Base-by-base conservation (phyloP, 2,329 filamentous ascomycete species). In the Neospermospora avenae region DNA sequence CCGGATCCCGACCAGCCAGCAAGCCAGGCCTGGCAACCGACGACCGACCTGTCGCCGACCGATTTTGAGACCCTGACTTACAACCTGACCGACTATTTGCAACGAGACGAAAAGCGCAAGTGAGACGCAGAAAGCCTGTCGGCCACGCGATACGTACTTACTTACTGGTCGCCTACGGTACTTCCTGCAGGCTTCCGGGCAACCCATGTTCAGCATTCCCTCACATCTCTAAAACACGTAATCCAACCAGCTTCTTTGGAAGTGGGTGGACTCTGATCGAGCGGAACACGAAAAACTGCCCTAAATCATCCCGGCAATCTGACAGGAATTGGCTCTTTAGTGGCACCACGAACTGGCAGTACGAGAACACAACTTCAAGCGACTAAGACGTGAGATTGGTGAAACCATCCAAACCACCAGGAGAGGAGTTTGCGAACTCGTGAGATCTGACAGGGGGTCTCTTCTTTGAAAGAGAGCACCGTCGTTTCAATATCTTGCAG, bases 131-230 rank as follows among this genome's bases (percentile, higher is more conserved):
- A 20, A 52, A 24, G 41, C 20, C 51, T 54, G 44, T 59, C 25
- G 37, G 58, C 58, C 63, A 64, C 66, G 58, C 63, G 62, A 58
- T 57, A 52, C 46, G 28, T 62, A 58, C 34, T 41, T 51, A 56
- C 55, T 57, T 20, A 44, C 49, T 35, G 56, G 55, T 65, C 56
- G 49, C 57, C 68, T 68, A 66, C 28, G 5, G 28, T 31, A 31
- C 65, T 66, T 55, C 54, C 67, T 65, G 68, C 66, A 65, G 55
- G 46, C 42, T 42, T 42, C 66, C 67, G 65, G 39, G 39, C 56
- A 64, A 68, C 65, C 65, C 66, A 69, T 68, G 65, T 65, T 64
- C 63, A 59, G 62, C 56, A 54, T 51, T 65, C 64, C 67, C 64
- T 69, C 53, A 55, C 63, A 64, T 59, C 58, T 60, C 48, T 61